Evolutionary conservation across 305 asterid genomes (phyloP).

Genomic region (Solanum hybrid): DNA sequence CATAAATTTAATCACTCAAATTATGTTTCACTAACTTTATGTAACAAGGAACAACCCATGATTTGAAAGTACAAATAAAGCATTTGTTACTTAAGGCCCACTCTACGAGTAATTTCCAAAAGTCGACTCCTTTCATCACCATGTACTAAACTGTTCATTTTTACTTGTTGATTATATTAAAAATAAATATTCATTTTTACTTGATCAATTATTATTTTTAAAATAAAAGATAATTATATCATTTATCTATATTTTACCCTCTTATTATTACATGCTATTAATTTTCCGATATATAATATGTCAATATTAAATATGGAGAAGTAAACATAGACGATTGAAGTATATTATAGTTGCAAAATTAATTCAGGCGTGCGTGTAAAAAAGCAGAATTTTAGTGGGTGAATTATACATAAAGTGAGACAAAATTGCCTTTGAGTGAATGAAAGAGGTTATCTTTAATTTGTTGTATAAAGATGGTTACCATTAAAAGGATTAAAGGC

Average conservation of each 20-base stretch:
- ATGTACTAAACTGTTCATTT: neutral
- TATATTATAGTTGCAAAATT: neutral
- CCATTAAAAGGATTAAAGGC: neutral
- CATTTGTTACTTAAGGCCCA: neutral
- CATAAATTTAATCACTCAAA: neutral
- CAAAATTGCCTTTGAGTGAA: constrained; percentile 3
- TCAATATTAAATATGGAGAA: neutral
- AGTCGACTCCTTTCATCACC: neutral
- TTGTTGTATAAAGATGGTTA: neutral
- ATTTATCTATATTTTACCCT: neutral
- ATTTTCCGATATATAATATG: neutral
- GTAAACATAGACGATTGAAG: fast-evolving
- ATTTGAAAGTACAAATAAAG: neutral
- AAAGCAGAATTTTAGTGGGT: neutral
- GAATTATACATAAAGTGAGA: neutral
- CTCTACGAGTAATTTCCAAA: neutral
- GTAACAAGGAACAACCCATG: neutral
- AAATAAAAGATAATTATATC: too few relatives aligned
- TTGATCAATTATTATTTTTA: too few relatives aligned
- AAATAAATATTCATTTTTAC: too few relatives aligned
- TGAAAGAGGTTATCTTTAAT: neutral
- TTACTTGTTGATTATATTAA: neutral
- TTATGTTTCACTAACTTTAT: neutral
- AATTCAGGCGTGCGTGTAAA: neutral
- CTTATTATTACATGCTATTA: neutral